phyloP scores from a whole-genome alignment of 345 rosid genomes.

The Populus alba region DNA sequence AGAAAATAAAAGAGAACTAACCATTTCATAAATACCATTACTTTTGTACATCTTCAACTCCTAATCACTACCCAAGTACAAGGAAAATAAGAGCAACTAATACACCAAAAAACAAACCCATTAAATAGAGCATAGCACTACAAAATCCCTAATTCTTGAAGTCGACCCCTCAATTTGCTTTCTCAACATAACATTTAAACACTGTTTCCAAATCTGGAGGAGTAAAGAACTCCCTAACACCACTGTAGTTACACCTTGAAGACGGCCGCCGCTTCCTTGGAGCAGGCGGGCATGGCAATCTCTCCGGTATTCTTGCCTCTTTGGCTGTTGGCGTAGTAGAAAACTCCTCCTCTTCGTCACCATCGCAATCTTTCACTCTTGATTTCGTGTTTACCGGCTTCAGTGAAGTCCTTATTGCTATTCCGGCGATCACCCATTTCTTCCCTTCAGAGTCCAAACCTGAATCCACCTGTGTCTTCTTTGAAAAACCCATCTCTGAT shows the following conservation, averaged over 20 bases:
- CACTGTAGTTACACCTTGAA: slow-evolving; percentile 48
- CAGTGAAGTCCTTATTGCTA: slow-evolving; percentile 51
- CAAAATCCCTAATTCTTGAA: slow-evolving; percentile 10
- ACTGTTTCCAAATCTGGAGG: slow-evolving; percentile 84
- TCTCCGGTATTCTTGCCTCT: slow-evolving; percentile 74
- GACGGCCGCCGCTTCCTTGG: slow-evolving; percentile 70
- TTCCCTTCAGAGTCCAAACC: slow-evolving; percentile 56
- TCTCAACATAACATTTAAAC: slow-evolving; percentile 60
- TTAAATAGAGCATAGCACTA: neutral
- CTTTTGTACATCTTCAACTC: slow-evolving; percentile 41
- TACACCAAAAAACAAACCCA: neutral
- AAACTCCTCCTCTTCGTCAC: slow-evolving; percentile 32
- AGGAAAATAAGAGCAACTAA: slow-evolving; percentile 10
- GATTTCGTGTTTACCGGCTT: slow-evolving; percentile 66
- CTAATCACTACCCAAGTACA: slow-evolving; percentile 13
- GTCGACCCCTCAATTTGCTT: slow-evolving; percentile 38
- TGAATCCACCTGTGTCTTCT: slow-evolving; percentile 57
- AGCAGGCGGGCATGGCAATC: slow-evolving; percentile 70
- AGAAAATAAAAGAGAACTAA: slow-evolving; percentile 19
- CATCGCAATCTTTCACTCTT: slow-evolving; percentile 33
- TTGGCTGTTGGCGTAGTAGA: slow-evolving; percentile 77
- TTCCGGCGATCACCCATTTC: slow-evolving; percentile 81
- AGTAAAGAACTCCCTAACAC: slow-evolving; percentile 67
- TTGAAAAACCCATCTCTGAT: slow-evolving; percentile 64
- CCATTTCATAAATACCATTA: slow-evolving; percentile 31